Conservation (phyloP, 257 asterid species). For the Gentiana straminea region DNA sequence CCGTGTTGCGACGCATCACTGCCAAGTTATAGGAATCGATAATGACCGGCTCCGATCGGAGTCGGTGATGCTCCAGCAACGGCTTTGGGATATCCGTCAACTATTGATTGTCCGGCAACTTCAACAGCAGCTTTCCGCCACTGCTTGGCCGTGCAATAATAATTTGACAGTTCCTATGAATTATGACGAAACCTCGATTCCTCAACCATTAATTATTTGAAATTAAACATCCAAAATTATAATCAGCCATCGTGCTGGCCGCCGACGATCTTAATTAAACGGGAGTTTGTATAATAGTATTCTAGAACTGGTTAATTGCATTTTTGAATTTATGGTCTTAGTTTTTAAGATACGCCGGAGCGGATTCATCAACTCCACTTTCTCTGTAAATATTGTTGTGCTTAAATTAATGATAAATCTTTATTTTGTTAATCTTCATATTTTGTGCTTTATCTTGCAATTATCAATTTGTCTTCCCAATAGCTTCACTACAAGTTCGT, state of each 20-base stretch:
- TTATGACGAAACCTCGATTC: conserved; percentile 21
- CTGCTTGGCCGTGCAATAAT: conserved; percentile 55
- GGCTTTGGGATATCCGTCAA: conserved; percentile 68
- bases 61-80: conserved; percentile 45
- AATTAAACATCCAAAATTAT: conserved; percentile 5
- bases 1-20: conserved; percentile 33
- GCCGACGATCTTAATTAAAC: too few relatives aligned
- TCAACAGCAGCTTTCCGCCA: conserved; percentile 40
- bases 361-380: too few relatives aligned
- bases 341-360: too few relatives aligned
- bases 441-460: too few relatives aligned
- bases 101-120: conserved; percentile 52
- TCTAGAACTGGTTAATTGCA: too few relatives aligned
- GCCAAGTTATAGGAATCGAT: conserved; percentile 26
- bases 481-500: too few relatives aligned
- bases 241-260: background rate
- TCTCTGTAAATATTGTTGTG: too few relatives aligned
- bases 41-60: conserved; percentile 57
- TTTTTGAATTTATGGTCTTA: too few relatives aligned
- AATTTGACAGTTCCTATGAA: conserved; percentile 4
- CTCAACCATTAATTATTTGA: conserved; percentile 30
- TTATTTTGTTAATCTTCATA: too few relatives aligned
- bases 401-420: too few relatives aligned
- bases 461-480: too few relatives aligned
- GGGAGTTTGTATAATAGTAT: too few relatives aligned